phyloP scores from a whole-genome alignment of 1,139 yeast genomes.

The Wickerhamomyces sp. region DNA sequence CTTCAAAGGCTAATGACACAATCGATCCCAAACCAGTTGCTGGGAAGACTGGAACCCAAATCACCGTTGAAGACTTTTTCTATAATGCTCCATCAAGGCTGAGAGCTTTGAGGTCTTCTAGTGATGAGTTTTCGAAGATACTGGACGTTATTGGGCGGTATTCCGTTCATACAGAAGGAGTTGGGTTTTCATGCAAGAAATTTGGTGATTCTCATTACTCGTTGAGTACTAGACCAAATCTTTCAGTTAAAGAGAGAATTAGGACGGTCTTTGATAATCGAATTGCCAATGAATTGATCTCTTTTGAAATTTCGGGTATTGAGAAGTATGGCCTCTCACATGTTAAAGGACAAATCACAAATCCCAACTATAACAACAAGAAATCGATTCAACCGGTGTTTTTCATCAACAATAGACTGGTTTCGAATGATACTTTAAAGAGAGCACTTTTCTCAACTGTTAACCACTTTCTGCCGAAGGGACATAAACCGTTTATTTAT shows the following conservation, averaged over 20 bases:
- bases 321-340: slow-evolving; percentile 41
- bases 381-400: slow-evolving; percentile 65
- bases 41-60: slow-evolving; percentile 83
- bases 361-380: slow-evolving; percentile 67
- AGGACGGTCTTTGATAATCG: slow-evolving; percentile 67
- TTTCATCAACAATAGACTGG: slow-evolving; percentile 81
- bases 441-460: slow-evolving; percentile 66
- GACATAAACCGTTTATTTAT: slow-evolving; percentile 75
- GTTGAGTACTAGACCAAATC: slow-evolving; percentile 45
- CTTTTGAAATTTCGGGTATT: slow-evolving; percentile 32
- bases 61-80: slow-evolving; percentile 82
- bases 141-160: slow-evolving; percentile 83
- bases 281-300: slow-evolving; percentile 62
- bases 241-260: slow-evolving; percentile 58
- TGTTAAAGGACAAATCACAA: slow-evolving; percentile 61
- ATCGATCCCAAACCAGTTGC: slow-evolving; percentile 70
- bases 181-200: slow-evolving; percentile 78
- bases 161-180: slow-evolving; percentile 64
- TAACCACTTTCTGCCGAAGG: slow-evolving; percentile 69
- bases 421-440: slow-evolving; percentile 73
- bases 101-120: slow-evolving; percentile 56
- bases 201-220: slow-evolving; percentile 60
- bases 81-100: slow-evolving; percentile 82
- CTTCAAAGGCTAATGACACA: slow-evolving; percentile 29
- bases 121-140: slow-evolving; percentile 73